Conservation (phyloP, 176 grass and related monocot genomes). For the Luzula sylvatica region DNA sequence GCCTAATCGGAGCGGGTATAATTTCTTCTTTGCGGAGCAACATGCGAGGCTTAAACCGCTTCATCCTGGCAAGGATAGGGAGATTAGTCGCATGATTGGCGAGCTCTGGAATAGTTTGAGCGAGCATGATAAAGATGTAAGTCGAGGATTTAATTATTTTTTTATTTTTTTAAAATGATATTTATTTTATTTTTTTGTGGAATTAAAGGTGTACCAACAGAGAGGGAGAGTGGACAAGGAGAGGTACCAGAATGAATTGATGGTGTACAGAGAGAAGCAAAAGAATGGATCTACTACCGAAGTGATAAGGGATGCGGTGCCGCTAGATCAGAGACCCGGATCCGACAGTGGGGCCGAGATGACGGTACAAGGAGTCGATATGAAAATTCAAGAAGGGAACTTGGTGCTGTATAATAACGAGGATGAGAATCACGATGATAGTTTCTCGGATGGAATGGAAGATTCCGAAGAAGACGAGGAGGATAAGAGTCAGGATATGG, state of each 20-base stretch:
- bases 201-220: slow-evolving; percentile 79
- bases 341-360: slow-evolving; percentile 32
- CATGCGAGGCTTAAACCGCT: slow-evolving; percentile 68
- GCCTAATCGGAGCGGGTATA: slow-evolving; percentile 89
- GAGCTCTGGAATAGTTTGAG: slow-evolving; percentile 63
- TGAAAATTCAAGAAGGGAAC: slow-evolving; percentile 42
- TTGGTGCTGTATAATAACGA: slow-evolving; percentile 37
- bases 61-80: slow-evolving; percentile 58
- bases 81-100: slow-evolving; percentile 87
- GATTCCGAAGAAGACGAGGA: slow-evolving; percentile 40
- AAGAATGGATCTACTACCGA: slow-evolving; percentile 25
- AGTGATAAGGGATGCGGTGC: slow-evolving; percentile 38
- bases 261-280: slow-evolving; percentile 49
- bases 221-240: slow-evolving; percentile 67
- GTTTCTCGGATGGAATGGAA: slow-evolving; percentile 25
- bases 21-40: slow-evolving; percentile 94
- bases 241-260: slow-evolving; percentile 62
- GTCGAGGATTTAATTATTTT: not conserved
- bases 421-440: slow-evolving; percentile 30
- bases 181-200: not conserved
- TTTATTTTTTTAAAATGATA: too few relatives aligned
- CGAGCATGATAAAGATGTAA: slow-evolving; percentile 86
- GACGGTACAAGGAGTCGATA: slow-evolving; percentile 38
- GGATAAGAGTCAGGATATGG: slow-evolving; percentile 32
- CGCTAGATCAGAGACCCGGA: slow-evolving; percentile 51